phyloP scores from a whole-genome alignment of 1,284 basidiomycete genomes.

The Amylostereum chailletii region DNA sequence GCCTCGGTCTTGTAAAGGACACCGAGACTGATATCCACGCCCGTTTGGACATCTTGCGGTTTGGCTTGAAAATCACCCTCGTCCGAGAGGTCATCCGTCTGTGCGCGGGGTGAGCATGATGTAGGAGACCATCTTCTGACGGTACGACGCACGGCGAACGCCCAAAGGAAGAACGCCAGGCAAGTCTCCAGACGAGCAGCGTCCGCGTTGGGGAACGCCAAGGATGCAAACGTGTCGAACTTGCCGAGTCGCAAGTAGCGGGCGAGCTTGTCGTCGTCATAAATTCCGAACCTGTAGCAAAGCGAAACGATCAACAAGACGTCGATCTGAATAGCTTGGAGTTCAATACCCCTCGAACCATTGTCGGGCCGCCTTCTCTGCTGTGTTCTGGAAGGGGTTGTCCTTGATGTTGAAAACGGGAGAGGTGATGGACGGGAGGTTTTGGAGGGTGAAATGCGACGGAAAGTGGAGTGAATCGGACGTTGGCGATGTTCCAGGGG shows the following conservation, averaged over 20 bases:
- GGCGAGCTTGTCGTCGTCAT: neutral
- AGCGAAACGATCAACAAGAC: neutral
- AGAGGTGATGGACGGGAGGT: neutral
- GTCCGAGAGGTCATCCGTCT: slow-evolving; percentile 36
- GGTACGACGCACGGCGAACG: slow-evolving; percentile 28
- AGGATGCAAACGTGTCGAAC: slow-evolving; percentile 34
- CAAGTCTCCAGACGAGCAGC: slow-evolving; percentile 32
- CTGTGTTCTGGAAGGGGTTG: neutral
- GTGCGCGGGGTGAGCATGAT: neutral
- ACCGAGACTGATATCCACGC: slow-evolving; percentile 26
- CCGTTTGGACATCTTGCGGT: slow-evolving; percentile 29
- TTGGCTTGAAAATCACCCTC: slow-evolving; percentile 31
- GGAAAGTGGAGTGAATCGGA: neutral
- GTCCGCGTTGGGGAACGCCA: slow-evolving; percentile 36
- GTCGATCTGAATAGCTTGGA: neutral
- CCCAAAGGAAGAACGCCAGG: slow-evolving; percentile 37
- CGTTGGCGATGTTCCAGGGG: too few relatives aligned
- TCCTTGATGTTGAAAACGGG: neutral
- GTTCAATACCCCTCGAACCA: neutral
- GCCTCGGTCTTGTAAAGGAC: slow-evolving; percentile 21
- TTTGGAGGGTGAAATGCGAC: neutral
- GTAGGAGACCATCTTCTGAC: neutral
- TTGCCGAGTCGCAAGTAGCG: slow-evolving; percentile 15
- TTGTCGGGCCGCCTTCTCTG: neutral
- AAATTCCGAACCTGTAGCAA: neutral